phyloP scores from a whole-genome alignment of 73 alveolate genomes.

The Paramecium sexaurelia region DNA sequence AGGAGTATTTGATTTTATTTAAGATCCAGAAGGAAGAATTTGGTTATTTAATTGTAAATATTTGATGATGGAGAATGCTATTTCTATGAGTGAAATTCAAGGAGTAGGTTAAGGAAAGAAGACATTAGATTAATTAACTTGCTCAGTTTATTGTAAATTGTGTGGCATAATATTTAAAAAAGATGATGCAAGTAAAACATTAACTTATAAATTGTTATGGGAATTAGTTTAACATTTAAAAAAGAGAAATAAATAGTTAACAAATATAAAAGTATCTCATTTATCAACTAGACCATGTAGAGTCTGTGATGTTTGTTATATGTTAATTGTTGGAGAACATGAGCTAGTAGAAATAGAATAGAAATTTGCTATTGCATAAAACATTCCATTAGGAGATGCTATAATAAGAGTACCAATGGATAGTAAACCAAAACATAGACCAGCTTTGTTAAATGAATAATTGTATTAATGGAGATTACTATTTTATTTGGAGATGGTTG shows the following conservation, averaged over 20 bases:
- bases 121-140: constrained; percentile 62
- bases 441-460: constrained; percentile 78
- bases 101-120: constrained; percentile 59
- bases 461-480: constrained; percentile 91
- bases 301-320: constrained; percentile 96
- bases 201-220: constrained; percentile 68
- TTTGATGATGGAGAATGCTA: constrained; percentile 69
- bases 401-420: constrained; percentile 77
- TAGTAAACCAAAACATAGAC: constrained; percentile 78
- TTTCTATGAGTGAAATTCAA: constrained; percentile 62
- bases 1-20: constrained; percentile 76
- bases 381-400: constrained; percentile 89
- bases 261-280: constrained; percentile 66
- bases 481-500: constrained; percentile 80
- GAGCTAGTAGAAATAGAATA: constrained; percentile 94
- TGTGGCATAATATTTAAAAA: constrained; percentile 67
- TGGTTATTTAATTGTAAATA: constrained; percentile 79
- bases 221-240: constrained; percentile 70
- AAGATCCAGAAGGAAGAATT: constrained; percentile 74
- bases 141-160: constrained; percentile 68
- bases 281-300: constrained; percentile 73
- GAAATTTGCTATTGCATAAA: constrained; percentile 84
- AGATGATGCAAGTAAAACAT: constrained; percentile 64
- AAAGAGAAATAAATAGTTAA: constrained; percentile 60
- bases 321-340: constrained; percentile 95